These are phyloP conservation scores for Fagopyrum esculentum DNA, from an alignment of 148 eudicot genomes.

Conservation along the genomic window DNA sequence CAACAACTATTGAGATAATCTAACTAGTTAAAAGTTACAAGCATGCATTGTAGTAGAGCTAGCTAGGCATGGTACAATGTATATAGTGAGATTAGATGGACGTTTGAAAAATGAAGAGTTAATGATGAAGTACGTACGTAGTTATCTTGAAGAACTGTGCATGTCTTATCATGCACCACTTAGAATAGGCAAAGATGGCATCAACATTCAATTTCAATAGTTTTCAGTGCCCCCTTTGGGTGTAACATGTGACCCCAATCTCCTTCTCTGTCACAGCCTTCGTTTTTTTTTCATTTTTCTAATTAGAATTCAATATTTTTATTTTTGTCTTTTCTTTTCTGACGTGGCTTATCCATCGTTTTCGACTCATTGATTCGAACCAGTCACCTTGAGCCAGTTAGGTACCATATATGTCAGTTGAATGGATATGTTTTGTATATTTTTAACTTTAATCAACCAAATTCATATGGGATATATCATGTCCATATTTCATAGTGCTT, in stretches of 20 bases:
- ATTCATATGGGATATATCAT: background rate
- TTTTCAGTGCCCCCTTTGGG: constrained; percentile 8
- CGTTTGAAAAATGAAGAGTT: background rate
- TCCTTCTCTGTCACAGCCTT: constrained; percentile 7
- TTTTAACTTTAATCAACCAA: background rate
- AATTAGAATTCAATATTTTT: background rate
- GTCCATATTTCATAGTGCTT: no score
- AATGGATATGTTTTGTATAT: background rate
- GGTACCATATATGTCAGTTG: background rate
- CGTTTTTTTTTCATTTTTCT: background rate
- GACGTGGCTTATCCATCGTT: background rate
- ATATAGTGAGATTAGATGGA: background rate
- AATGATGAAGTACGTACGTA: constrained; percentile 2
- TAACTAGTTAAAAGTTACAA: no score
- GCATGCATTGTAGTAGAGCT: no score
- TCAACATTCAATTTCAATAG: constrained; percentile 11
- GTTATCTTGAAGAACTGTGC: constrained; percentile 8
- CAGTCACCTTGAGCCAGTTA: background rate
- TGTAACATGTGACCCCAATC: constrained; percentile 13
- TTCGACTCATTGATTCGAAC: background rate
- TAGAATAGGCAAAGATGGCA: constrained; percentile 7
- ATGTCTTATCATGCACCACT: constrained; percentile 13
- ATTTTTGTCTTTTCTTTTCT: background rate
- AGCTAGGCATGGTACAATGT: no score
- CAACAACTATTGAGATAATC: no score